These are phyloP conservation scores for Colletotrichum aenigma DNA, from an alignment of 2,329 filamentous ascomycete species.

Conservation along the genomic window DNA sequence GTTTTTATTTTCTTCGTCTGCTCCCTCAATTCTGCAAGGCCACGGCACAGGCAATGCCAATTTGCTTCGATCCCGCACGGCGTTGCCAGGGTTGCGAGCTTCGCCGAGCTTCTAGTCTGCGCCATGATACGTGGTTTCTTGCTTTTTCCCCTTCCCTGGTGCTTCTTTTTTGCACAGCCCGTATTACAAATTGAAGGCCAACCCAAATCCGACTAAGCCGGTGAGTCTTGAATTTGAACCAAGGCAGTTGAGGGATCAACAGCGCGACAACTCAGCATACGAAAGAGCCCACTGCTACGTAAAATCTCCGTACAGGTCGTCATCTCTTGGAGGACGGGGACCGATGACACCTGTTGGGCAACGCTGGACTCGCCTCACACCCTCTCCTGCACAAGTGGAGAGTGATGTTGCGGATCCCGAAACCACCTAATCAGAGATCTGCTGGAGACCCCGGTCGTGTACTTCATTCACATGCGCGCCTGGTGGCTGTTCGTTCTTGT, in stretches of 20 bases:
- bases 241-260: not conserved
- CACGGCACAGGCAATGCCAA: not conserved
- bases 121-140: not conserved
- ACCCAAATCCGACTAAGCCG: not conserved
- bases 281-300: not conserved
- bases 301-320: not conserved
- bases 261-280: not conserved
- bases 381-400: not conserved
- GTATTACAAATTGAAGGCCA: not conserved
- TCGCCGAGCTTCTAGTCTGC: not conserved
- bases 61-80: not conserved
- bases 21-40: not conserved
- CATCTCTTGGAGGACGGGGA: not conserved
- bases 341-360: not conserved
- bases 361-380: not conserved
- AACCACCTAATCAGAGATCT: slow-evolving; percentile 6
- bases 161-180: not conserved
- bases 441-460: not conserved
- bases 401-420: not conserved
- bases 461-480: not conserved
- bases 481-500: not conserved
- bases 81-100: not conserved
- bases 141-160: not conserved
- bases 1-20: not conserved
- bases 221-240: not conserved